Conservation (phyloP, 345 rosid species). For the Sonneratia caseolaris region DNA sequence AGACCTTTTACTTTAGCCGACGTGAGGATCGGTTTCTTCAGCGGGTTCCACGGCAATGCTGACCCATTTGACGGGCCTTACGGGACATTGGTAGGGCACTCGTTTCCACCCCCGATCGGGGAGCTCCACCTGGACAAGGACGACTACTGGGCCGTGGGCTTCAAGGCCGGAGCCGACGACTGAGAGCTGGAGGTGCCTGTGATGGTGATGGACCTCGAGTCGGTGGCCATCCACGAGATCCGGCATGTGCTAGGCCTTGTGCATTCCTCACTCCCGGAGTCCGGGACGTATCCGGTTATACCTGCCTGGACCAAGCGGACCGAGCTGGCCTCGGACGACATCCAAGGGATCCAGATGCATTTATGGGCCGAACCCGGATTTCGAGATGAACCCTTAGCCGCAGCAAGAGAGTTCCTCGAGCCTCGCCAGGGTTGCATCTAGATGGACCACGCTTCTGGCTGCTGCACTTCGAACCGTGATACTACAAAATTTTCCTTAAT, state of each 20-base stretch:
- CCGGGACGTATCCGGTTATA: neutral
- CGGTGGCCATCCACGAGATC: slow-evolving; percentile 9
- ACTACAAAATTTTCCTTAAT: too few species aligned
- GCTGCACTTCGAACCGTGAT: fast-evolving
- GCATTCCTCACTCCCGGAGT: neutral
- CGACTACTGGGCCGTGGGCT: neutral
- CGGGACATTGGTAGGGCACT: neutral
- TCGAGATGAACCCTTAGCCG: neutral
- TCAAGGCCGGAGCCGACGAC: neutral
- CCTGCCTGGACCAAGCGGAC: neutral
- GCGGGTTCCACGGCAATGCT: slow-evolving; percentile 2
- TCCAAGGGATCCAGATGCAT: neutral
- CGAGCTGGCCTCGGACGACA: neutral
- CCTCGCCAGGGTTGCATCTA: neutral
- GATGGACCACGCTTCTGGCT: neutral
- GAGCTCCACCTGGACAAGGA: slow-evolving; percentile 3
- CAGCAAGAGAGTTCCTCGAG: neutral
- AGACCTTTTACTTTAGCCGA: neutral
- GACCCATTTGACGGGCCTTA: neutral
- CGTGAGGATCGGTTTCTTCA: slow-evolving; percentile 5
- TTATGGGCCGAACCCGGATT: slow-evolving; percentile 4
- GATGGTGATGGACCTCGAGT: slow-evolving; percentile 1
- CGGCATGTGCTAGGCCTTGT: slow-evolving; percentile 6
- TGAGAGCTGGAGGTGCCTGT: too few species aligned
- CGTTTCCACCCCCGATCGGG: neutral